Base-by-base conservation (phyloP, 768 basidiomycete genomes). In the Phylloporus scabripes region DNA sequence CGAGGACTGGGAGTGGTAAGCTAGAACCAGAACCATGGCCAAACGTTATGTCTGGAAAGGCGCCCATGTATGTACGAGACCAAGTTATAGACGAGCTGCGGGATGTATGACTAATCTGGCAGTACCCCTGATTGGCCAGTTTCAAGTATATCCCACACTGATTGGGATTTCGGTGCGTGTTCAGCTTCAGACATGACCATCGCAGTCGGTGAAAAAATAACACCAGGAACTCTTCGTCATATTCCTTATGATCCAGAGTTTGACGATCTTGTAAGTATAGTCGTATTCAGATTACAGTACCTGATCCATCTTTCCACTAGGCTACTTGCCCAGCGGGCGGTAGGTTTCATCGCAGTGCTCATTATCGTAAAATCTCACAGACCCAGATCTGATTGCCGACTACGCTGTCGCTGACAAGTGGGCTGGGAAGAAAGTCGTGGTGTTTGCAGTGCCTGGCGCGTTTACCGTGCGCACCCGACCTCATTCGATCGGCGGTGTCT, bases 361-460 rank as follows among this genome's bases (percentile, higher is more conserved):
- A 12, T 43, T 12, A 7, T 33, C 18, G 15, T 31, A 10, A 21
- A 0, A 40, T 48, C 48, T 49, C 46, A 49, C 41, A 12, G 37
- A 32, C 40, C 29, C 37, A 18, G 24, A 5, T 33, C 0, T 61
- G 85, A 85, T 81, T 32, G 65, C 68, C 39, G 70, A 70, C 34
- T 68, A 87, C 53, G 69, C 66, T 33, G 86, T 60, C 50, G 12
- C 79, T 23, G 71, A 81, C 50, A 73, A 77, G 41, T 89, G 85
- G 85, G 83, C 83, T 65, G 83, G 82, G 60, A 91, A 91, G 74
- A 87, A 85, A 64, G 85, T 91, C 45, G 83, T 90, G 32, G 60
- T 90, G 45, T 76, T 91, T 64, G 73, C 85, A 49, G 85, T 89
- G 29, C 88, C 87, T 15, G 88, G 88, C 40, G 85, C 87, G 14